phyloP scores from a whole-genome alignment of 2,329 filamentous ascomycete species.

The Arthrobotrys sinensis region DNA sequence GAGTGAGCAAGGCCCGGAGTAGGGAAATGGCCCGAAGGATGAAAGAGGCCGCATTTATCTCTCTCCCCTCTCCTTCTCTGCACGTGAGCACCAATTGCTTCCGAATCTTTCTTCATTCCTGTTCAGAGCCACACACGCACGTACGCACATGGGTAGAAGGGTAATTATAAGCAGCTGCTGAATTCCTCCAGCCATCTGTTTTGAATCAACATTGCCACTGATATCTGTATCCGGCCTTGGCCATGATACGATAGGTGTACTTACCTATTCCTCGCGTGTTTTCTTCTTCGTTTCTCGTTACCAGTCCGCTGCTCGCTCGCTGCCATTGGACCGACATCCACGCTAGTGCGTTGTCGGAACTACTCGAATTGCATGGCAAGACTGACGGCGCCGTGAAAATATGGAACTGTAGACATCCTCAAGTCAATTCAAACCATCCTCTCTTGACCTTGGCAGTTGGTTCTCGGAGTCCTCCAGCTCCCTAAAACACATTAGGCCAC shows the following conservation, averaged over 20 bases:
- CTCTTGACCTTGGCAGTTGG: constrained; percentile 24
- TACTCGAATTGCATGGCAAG: constrained; percentile 30
- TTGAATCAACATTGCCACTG: constrained; percentile 22
- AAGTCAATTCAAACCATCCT: constrained; percentile 6
- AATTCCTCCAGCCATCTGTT: constrained; percentile 31
- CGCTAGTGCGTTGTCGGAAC: constrained; percentile 53
- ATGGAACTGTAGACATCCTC: constrained; percentile 34
- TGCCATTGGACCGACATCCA: constrained; percentile 15
- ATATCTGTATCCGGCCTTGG: constrained; percentile 28
- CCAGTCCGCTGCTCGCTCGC: background rate
- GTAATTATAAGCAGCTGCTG: constrained; percentile 21
- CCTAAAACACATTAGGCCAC: constrained; percentile 26
- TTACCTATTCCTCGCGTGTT: constrained; percentile 4
- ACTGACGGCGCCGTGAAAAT: constrained; percentile 34
- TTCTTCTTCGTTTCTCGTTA: constrained; percentile 28
- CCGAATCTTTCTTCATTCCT: constrained; percentile 22
- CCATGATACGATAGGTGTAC: constrained; percentile 18
- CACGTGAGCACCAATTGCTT: constrained; percentile 24
- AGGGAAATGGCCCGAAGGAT: constrained; percentile 27
- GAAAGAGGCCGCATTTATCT: constrained; percentile 28
- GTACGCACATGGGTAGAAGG: constrained; percentile 8
- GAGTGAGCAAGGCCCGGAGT: constrained; percentile 21
- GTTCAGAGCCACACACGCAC: constrained; percentile 19
- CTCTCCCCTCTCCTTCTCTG: constrained; percentile 12
- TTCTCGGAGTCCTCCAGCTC: constrained; percentile 27